Evolutionary conservation across 2,329 filamentous ascomycete species (phyloP).

Genomic region (Fusarium chuoi): DNA sequence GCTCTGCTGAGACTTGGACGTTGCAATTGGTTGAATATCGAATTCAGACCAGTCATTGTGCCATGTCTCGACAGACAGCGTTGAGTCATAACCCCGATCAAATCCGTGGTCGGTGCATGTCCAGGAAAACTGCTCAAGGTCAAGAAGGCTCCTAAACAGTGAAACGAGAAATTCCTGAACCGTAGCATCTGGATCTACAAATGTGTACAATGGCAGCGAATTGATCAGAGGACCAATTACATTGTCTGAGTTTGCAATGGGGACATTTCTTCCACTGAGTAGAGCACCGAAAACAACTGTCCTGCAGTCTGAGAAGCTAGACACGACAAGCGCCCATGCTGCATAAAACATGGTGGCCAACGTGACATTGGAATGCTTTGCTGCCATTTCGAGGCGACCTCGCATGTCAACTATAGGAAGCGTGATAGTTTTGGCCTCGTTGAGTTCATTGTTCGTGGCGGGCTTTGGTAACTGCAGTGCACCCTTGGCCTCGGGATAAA

Average conservation of each 20-base stretch:
- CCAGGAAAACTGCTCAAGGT: neutral
- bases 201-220: neutral
- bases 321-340: neutral
- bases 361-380: neutral
- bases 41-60: neutral
- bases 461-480: neutral
- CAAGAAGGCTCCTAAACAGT: neutral
- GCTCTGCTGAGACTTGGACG: neutral
- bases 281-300: neutral
- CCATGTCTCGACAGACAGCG: neutral
- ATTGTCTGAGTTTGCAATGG: neutral
- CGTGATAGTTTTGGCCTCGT: neutral
- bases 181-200: neutral
- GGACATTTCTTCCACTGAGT: neutral
- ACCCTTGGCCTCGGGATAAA: neutral
- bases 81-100: neutral
- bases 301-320: neutral
- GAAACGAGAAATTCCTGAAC: neutral
- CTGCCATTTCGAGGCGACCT: neutral
- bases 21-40: neutral
- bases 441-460: neutral
- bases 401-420: neutral
- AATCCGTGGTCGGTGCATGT: neutral
- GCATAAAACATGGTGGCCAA: neutral
- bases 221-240: neutral